These are phyloP conservation scores for Asterionellopsis glacialis DNA, from an alignment of 108 stramenopile genomes.

Conservation along the genomic window DNA sequence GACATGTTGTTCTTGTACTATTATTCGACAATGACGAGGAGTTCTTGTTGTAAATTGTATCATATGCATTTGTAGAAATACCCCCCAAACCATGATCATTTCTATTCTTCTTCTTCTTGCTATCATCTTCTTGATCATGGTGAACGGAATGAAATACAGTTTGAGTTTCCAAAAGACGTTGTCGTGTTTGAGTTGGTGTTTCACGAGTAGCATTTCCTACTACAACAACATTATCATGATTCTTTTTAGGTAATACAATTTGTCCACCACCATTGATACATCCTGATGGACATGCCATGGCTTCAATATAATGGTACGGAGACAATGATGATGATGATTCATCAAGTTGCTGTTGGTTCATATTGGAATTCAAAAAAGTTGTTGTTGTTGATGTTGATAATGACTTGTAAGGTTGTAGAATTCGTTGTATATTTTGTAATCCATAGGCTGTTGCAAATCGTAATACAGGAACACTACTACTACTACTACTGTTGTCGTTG, in stretches of 20 bases:
- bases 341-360: constrained; percentile 1
- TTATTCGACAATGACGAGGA: too few relatives aligned
- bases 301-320: constrained; percentile 86
- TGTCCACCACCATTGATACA: constrained; percentile 98
- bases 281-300: constrained; percentile 97
- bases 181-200: constrained; percentile 73
- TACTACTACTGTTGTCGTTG: constrained; percentile 1
- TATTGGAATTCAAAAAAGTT: background rate
- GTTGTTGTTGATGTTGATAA: background rate
- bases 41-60: background rate
- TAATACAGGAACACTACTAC: constrained; percentile 39
- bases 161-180: constrained; percentile 46
- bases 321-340: background rate
- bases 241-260: constrained; percentile 9
- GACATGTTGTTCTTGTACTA: background rate
- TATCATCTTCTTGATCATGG: background rate
- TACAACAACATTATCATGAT: too few relatives aligned
- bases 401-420: constrained; percentile 52
- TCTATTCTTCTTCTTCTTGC: constrained; percentile 7
- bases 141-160: constrained; percentile 19
- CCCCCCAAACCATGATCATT: background rate
- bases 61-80: background rate
- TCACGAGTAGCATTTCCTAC: constrained; percentile 43
- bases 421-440: constrained; percentile 93
- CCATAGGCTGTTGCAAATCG: constrained; percentile 94